Evolutionary conservation across 768 basidiomycete genomes (phyloP), one percentile per base, ranked within the genome.

Genomic region (Atractiella rhizophila): DNA sequence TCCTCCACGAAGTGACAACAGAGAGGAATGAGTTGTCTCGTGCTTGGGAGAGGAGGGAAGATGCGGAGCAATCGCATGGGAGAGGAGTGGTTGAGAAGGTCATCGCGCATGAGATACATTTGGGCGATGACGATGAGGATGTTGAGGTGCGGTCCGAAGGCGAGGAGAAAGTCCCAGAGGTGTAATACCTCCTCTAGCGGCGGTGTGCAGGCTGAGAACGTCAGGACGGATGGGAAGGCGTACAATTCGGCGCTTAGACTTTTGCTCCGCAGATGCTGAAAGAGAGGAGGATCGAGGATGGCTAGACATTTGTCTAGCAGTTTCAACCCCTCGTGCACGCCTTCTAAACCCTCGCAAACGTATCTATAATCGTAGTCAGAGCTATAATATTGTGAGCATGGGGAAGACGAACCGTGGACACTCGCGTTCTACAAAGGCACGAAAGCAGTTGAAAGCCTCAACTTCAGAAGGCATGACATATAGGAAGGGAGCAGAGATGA

Each of bases 391-490:
- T 56, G 85, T 79, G 12, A 98, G 64, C 0, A 85, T 94, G 2
- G 86, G 86, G 51, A 86, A 80, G 7, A 96, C 86, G 56, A 96
- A 98, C n/a, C 83, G 61, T 8, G 91, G 91, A 60, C 86, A 94
- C 8, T 70, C 74, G 42, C 75, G 73, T 61, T 94, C 88, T 50
- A 96, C 91, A 56, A 98, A 98, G 52, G 76, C 79, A 21, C 81
- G 70, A 54, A 98, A 96, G 60, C 82, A 91, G 47, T 75, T 85
- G 59, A 94, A 98, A 1, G 91, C 91, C 59, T 98, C 91, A n/a
- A 96, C 60, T 58, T 98, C 83, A 9, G 83, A 83, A 5, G 91
- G 86, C 72, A 96, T 79, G 10, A 79, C 82, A 56, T 91, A 98
- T 23, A 98, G 67, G 59, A 96, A 98, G 0, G 91, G 91, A 2